Percentiles rank a stretch among this genome's conserved stretches.
phyloP scores from a whole-genome alignment of 495 filamentous ascomycete species.

The Aspergillus conjunctus region DNA sequence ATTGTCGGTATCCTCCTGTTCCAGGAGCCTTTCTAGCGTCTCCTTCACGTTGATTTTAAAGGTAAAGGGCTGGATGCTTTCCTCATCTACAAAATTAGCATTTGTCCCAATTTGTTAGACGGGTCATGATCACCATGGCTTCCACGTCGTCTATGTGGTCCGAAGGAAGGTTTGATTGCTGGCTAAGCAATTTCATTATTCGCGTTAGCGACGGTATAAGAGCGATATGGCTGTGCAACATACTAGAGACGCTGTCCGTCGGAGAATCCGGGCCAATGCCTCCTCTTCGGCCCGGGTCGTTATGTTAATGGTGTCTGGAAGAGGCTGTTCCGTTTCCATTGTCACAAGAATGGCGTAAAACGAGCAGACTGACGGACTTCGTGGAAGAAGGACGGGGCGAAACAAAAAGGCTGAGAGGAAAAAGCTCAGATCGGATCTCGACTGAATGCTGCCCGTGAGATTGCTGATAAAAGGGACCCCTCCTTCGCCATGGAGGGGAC shows the following conservation, averaged over 20 bases:
- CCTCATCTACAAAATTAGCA: slow-evolving; percentile 7
- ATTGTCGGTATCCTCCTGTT: slow-evolving; percentile 7
- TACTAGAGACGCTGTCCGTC: slow-evolving; percentile 5
- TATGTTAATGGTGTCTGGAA: background rate
- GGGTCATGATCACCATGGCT: slow-evolving; percentile 2
- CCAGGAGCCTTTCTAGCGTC: slow-evolving; percentile 2
- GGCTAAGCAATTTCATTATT: background rate
- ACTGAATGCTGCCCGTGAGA: background rate
- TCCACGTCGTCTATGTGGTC: background rate
- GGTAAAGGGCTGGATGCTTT: slow-evolving; percentile 2
- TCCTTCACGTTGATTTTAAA: slow-evolving; percentile 8
- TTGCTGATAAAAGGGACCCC: background rate
- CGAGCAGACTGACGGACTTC: background rate
- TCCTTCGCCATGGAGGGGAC: background rate
- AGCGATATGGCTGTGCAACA: background rate
- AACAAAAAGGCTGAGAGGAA: background rate
- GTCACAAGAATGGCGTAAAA: background rate
- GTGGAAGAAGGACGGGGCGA: background rate
- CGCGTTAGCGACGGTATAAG: background rate
- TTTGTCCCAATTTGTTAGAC: background rate
- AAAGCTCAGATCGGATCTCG: background rate
- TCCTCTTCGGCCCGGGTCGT: background rate
- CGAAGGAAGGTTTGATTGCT: background rate
- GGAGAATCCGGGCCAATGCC: slow-evolving; percentile 4
- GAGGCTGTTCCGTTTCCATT: background rate